These are phyloP conservation scores for Alternaria sp. DNA, from an alignment of 2,329 filamentous ascomycete species.

Conservation along the genomic window DNA sequence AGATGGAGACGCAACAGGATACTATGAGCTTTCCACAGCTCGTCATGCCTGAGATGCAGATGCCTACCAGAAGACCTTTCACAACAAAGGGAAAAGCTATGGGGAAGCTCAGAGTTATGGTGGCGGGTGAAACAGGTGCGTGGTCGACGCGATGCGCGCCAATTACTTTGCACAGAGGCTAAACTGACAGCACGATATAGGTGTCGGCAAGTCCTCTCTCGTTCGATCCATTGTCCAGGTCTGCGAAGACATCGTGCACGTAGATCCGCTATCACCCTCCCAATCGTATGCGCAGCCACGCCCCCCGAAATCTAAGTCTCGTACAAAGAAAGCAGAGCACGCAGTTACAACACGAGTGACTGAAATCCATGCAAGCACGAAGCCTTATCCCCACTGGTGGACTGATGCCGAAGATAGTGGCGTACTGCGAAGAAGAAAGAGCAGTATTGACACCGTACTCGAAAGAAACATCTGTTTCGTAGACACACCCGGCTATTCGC, in stretches of 20 bases:
- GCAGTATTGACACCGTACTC: constrained; percentile 76
- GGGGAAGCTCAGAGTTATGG: constrained; percentile 86
- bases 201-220: constrained; percentile 86
- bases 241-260: constrained; percentile 92
- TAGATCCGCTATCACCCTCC: constrained; percentile 68
- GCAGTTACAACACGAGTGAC: constrained; percentile 41
- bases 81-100: constrained; percentile 84
- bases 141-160: not conserved
- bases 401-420: constrained; percentile 75
- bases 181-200: constrained; percentile 56
- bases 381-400: constrained; percentile 87
- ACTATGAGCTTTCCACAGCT: constrained; percentile 70
- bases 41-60: constrained; percentile 96
- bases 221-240: constrained; percentile 86
- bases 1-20: constrained; percentile 47
- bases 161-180: not conserved
- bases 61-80: constrained; percentile 89
- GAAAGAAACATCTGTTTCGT: constrained; percentile 95
- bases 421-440: constrained; percentile 67
- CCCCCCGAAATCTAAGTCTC: constrained; percentile 36
- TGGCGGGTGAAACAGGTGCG: constrained; percentile 79
- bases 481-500: constrained; percentile 74
- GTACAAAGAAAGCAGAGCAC: constrained; percentile 33
- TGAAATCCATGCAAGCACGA: constrained; percentile 57
- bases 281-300: constrained; percentile 36